These are phyloP conservation scores for Globisporangium spinosum DNA, from an alignment of 352 stramenopile species.

Conservation along the genomic window DNA sequence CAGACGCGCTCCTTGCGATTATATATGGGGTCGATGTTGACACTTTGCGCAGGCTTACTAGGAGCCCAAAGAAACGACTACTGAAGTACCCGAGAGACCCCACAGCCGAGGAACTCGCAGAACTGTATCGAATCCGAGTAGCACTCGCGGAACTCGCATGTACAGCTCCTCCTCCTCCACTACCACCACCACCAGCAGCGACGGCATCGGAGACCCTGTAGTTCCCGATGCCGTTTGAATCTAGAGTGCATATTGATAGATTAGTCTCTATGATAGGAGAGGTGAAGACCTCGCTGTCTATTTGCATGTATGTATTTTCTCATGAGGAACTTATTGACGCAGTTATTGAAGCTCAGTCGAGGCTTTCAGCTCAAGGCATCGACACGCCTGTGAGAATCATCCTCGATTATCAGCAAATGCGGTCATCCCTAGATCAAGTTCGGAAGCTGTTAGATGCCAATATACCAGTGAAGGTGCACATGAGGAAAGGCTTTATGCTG, in stretches of 20 bases:
- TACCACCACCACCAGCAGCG: neutral
- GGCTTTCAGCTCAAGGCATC: neutral
- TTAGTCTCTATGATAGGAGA: neutral
- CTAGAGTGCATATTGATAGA: neutral
- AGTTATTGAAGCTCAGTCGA: neutral
- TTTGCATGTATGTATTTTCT: neutral
- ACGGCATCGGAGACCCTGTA: neutral
- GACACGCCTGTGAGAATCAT: neutral
- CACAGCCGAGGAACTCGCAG: no score
- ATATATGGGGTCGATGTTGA: no score
- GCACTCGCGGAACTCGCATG: neutral
- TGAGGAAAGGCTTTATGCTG: neutral
- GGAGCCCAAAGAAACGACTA: no score
- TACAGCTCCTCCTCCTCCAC: neutral
- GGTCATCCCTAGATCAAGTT: neutral
- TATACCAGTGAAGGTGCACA: no score
- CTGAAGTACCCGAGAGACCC: no score
- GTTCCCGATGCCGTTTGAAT: neutral
- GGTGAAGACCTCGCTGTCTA: neutral
- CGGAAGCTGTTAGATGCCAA: no score
- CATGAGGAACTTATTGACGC: neutral
- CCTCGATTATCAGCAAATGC: neutral
- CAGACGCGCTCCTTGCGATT: no score
- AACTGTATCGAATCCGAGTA: neutral
- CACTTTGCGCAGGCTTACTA: no score